Evolutionary conservation across 176 grass and related monocot species (phyloP).

Genomic region (Alloteropsis semialata): DNA sequence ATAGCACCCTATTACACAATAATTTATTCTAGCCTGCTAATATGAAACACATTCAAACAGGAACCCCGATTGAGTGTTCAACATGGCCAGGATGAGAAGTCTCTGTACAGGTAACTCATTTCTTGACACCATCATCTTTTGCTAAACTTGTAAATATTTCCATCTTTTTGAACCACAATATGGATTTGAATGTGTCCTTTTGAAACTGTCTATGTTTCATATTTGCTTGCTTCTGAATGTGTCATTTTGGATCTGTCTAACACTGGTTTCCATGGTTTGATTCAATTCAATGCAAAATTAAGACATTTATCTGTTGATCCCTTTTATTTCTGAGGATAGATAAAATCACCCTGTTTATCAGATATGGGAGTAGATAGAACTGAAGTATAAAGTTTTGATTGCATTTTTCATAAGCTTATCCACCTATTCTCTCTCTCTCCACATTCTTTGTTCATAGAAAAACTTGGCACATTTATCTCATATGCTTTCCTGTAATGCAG

Average conservation of each 20-base stretch:
- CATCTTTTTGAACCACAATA: background rate
- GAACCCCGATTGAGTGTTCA: constrained; percentile 59
- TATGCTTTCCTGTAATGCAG: too few relatives aligned
- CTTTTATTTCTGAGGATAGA: too few relatives aligned
- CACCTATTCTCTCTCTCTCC: too few relatives aligned
- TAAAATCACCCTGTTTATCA: too few relatives aligned
- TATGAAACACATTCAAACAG: constrained; percentile 23
- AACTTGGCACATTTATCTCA: too few relatives aligned
- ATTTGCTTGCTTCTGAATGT: constrained; percentile 20
- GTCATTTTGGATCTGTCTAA: background rate
- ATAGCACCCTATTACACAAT: background rate
- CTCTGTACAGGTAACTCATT: constrained; percentile 60
- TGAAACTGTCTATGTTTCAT: background rate
- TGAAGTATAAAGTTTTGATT: too few relatives aligned
- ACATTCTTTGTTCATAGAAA: too few relatives aligned
- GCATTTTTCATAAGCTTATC: too few relatives aligned
- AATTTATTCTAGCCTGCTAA: constrained; percentile 14
- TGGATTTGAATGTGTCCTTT: background rate
- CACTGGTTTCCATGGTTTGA: constrained; percentile 10
- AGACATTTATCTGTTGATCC: too few relatives aligned
- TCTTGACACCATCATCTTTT: background rate
- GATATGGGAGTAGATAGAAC: too few relatives aligned
- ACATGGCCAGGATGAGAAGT: constrained; percentile 56
- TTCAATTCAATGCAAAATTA: too few relatives aligned
- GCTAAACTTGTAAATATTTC: constrained; percentile 3